Percentiles rank a stretch among this genome's conserved stretches.
phyloP scores from a whole-genome alignment of 345 rosid genomes.

The Eucalyptus rudis region DNA sequence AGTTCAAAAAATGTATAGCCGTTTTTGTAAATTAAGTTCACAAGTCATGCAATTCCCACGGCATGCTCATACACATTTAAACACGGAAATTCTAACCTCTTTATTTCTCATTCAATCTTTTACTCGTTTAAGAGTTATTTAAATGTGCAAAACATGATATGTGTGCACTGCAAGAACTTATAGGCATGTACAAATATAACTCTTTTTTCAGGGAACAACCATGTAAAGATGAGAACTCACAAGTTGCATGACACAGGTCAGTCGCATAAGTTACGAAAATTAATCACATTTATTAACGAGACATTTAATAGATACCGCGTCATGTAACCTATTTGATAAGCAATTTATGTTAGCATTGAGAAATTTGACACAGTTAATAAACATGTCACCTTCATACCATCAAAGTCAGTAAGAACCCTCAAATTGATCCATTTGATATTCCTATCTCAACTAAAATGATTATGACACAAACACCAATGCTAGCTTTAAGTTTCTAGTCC shows the following conservation, averaged over 20 bases:
- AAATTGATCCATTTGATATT: neutral
- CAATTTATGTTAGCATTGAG: neutral
- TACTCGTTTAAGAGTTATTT: neutral
- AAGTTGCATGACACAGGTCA: neutral
- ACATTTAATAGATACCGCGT: neutral
- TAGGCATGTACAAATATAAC: neutral
- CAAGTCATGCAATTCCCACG: neutral
- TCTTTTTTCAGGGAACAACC: neutral
- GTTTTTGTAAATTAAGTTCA: neutral
- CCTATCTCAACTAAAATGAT: neutral
- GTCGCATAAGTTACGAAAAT: neutral
- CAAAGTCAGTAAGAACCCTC: neutral
- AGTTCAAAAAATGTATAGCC: no score
- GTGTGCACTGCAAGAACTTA: neutral
- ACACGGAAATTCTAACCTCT: neutral
- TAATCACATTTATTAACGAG: neutral
- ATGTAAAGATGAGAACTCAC: neutral
- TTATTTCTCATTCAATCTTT: neutral
- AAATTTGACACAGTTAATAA: neutral
- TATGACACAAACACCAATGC: neutral
- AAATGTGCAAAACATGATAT: neutral
- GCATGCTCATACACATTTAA: neutral
- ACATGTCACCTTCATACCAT: neutral
- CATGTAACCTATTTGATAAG: neutral
- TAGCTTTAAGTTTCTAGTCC: neutral